Percentiles rank a stretch among this genome's conserved stretches.
Conservation (phyloP, 345 rosid genomes). For the Atalantia buxifolia region DNA sequence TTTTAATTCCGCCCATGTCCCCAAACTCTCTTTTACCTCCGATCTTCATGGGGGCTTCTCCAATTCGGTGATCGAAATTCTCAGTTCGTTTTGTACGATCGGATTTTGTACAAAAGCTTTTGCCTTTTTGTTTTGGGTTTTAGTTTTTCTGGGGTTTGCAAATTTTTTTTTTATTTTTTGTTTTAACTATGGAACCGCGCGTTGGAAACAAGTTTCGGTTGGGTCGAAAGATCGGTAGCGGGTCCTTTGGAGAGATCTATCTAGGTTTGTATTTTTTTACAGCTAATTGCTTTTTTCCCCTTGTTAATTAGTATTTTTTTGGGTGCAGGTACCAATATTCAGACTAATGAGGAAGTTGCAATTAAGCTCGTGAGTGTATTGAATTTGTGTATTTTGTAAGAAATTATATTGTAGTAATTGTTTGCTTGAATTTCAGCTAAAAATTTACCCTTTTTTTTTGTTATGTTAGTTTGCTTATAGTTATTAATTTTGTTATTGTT, state of each 20-base stretch:
- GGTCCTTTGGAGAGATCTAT: constrained; percentile 99
- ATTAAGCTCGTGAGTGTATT: constrained; percentile 80
- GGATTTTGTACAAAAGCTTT: background rate
- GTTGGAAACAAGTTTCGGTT: constrained; percentile 88
- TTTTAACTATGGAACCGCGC: constrained; percentile 64
- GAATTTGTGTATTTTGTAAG: background rate
- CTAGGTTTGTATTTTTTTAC: constrained; percentile 48
- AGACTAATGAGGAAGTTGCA: constrained; percentile 92
- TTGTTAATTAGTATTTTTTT: background rate
- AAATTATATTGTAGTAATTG: background rate
- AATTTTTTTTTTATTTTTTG: constrained; percentile 1
- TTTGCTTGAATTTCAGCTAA: background rate
- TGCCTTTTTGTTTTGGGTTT: background rate
- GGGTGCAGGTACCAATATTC: constrained; percentile 66
- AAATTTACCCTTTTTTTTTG: background rate
- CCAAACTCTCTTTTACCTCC: background rate
- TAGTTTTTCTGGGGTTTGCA: background rate
- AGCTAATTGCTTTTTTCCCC: background rate
- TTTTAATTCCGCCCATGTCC: constrained; percentile 6
- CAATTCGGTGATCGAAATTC: background rate
- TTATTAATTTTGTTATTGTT: background rate
- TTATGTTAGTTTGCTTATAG: background rate
- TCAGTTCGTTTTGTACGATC: background rate
- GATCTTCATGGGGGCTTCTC: background rate
- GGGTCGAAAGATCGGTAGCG: constrained; percentile 96